Conservation (phyloP, 768 basidiomycete genomes). For the Lactifluus volemus region DNA sequence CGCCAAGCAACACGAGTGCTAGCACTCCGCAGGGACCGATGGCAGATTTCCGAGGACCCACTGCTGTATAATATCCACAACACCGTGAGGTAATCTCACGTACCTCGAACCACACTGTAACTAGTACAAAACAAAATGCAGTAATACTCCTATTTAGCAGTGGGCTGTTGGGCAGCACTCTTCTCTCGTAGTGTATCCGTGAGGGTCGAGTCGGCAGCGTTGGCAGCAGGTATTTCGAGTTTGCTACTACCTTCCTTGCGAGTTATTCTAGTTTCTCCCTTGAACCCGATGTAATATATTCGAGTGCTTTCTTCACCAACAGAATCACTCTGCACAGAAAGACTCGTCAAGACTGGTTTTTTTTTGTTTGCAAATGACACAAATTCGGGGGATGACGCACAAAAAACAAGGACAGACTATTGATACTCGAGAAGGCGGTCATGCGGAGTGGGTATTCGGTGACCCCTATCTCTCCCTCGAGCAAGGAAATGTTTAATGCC, state of each 20-base stretch:
- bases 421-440: conserved; percentile 69
- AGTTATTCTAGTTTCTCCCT: conserved; percentile 51
- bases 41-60: not conserved
- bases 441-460: conserved; percentile 72
- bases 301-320: conserved; percentile 55
- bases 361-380: no score
- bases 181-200: conserved; percentile 53
- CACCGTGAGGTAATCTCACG: not conserved
- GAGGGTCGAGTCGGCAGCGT: conserved; percentile 65
- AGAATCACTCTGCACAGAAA: conserved; percentile 46
- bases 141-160: conserved; percentile 35
- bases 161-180: conserved; percentile 51
- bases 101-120: not conserved
- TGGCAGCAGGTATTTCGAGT: conserved; percentile 70
- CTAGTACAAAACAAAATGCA: not conserved
- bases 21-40: no score
- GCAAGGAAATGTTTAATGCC: conserved; percentile 59
- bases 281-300: conserved; percentile 78
- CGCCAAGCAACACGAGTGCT: not conserved
- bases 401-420: conserved; percentile 68
- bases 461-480: conserved; percentile 59
- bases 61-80: not conserved
- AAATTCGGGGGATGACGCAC: conserved; percentile 35
- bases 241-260: conserved; percentile 53
- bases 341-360: conserved; percentile 3